Conservation (phyloP, 2,329 filamentous ascomycete genomes). For the Colletotrichum truncatum region DNA sequence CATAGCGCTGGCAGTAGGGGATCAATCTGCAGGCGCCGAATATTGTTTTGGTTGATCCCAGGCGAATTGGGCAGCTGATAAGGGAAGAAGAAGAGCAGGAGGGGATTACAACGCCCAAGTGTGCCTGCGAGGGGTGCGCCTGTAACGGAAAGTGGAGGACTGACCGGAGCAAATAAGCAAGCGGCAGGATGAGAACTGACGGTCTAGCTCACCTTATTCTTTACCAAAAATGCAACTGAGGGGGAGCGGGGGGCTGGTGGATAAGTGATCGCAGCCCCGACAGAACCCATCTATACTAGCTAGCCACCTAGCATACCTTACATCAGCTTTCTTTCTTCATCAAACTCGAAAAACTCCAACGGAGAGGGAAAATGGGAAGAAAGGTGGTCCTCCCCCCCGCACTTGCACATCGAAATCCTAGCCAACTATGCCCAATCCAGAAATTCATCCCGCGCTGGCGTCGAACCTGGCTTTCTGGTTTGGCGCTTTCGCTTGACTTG, state of each 20-base stretch:
- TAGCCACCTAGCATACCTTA: too few relatives aligned
- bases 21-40: conserved; percentile 20
- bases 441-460: conserved; percentile 11
- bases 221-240: background rate
- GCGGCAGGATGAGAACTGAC: conserved; percentile 3
- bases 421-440: conserved; percentile 9
- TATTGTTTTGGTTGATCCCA: background rate
- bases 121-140: background rate
- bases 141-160: conserved; percentile 14
- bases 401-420: conserved; percentile 7
- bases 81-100: background rate
- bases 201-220: background rate
- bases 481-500: background rate
- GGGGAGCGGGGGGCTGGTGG: background rate
- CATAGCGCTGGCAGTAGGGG: background rate
- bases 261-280: background rate
- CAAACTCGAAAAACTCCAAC: background rate
- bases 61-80: conserved; percentile 9
- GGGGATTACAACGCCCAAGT: background rate
- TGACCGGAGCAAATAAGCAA: background rate
- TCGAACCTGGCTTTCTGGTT: background rate
- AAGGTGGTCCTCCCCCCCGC: background rate
- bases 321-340: background rate
- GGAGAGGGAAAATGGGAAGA: background rate
- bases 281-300: background rate